phyloP scores from a whole-genome alignment of 805 yeast genomes.

The Wickerhamiella australiensis region DNA sequence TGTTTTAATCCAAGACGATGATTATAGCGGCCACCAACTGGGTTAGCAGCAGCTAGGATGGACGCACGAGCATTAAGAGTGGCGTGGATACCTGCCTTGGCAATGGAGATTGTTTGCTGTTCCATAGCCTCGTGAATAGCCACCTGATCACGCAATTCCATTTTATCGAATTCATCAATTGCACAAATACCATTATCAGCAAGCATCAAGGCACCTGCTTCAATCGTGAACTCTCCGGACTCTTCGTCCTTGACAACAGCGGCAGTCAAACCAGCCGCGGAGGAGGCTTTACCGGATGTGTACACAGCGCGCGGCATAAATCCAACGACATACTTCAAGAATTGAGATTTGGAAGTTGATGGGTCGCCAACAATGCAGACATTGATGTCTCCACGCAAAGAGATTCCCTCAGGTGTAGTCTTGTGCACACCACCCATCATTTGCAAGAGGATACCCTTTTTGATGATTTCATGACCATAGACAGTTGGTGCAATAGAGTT shows the following conservation, averaged over 20 bases:
- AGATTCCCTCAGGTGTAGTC: slow-evolving; percentile 83
- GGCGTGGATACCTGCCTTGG: slow-evolving; percentile 98
- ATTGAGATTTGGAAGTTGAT: slow-evolving; percentile 92
- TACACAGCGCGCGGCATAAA: slow-evolving; percentile 91
- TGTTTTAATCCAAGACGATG: slow-evolving; percentile 72
- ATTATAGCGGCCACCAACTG: slow-evolving; percentile 93
- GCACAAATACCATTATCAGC: slow-evolving; percentile 98
- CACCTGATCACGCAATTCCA: slow-evolving; percentile 91
- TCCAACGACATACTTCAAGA: slow-evolving; percentile 80
- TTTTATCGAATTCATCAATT: slow-evolving; percentile 95
- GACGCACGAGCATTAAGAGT: slow-evolving; percentile 94
- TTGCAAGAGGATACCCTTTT: slow-evolving; percentile 82
- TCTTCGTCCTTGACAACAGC: slow-evolving; percentile 97
- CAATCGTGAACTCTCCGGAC: slow-evolving; percentile 91
- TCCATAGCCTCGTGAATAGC: slow-evolving; percentile 99
- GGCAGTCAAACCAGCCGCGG: slow-evolving; percentile 98
- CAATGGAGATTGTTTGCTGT: slow-evolving; percentile 96
- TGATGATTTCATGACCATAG: slow-evolving; percentile 87
- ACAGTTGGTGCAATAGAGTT: slow-evolving; percentile 91
- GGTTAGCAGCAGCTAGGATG: slow-evolving; percentile 97
- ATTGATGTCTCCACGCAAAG: slow-evolving; percentile 91
- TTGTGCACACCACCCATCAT: slow-evolving; percentile 93
- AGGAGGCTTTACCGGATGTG: slow-evolving; percentile 95
- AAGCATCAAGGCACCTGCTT: slow-evolving; percentile 96
- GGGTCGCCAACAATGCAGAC: slow-evolving; percentile 97